Evolutionary conservation across 2,329 filamentous ascomycete species (phyloP), one percentile per base, ranked within the genome.

Genomic region (Parastagonospora nodorum): DNA sequence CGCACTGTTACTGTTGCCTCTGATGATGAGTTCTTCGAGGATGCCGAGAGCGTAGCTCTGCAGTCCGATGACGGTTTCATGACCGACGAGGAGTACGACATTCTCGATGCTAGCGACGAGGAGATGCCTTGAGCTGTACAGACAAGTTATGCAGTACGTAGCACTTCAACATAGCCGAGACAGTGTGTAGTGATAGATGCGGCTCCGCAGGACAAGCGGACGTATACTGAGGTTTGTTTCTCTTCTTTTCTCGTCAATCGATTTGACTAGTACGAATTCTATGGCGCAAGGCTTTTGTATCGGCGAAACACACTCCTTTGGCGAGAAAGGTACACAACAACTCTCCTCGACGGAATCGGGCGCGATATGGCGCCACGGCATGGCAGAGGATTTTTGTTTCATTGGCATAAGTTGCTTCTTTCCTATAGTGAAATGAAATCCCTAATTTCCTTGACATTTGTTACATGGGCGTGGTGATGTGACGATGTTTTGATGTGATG

Each of bases 71-170:
- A 87, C 53, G 89, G 88, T 10, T 97, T 96, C 80, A 77, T 96
- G 80, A 97, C 94, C 0, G 94, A 99, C 58, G 94, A 97, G 74
- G 94, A 99, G 77, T 99, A 97, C 73, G 94, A 99, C 67, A 92
- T 97, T 60, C 85, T 97, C 39, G 92, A 97, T 77, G 93, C 92
- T 37, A 96, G 90, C 51, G 93, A 97, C 61, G 90, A 96, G 73
- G 93, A 97, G 49, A 61, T 64, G 53, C 50, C 47, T 38, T 65
- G 28, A 39, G 28, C 16, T 12, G 10, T 24, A 5, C 19, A 24
- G 19, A 24, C 19, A 24, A 24, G 19, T 3, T 5, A 24, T 24
- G 19, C 19, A 3, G 5, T 5, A 24, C 19, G 19, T 24, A 24
- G 19, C 19, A 24, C 3, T 24, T 24, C 19, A 37, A 37, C 33